Evolutionary conservation across 1,139 yeast genomes (phyloP), one percentile per base, ranked within the genome.

Genomic region (Debaryomyces fabryi): DNA sequence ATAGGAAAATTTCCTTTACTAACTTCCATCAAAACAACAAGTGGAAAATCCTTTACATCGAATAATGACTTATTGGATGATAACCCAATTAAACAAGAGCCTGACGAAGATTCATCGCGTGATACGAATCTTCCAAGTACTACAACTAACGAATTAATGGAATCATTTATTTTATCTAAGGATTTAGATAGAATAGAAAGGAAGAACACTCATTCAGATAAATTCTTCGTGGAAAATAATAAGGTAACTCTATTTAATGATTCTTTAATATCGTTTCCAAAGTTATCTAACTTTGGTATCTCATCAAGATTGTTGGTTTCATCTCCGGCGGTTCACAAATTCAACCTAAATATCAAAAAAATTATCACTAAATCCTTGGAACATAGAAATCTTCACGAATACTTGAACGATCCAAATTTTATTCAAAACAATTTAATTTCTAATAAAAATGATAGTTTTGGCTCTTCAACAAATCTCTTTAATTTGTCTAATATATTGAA

Each of bases 1-100:
- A 69, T 79, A 12, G 83, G 87, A 13, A 72, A 73, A 41, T 86
- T 88, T 55, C 85, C 88, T 0, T 68, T 70, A 20, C 64, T 88
- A 42, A 63, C 72, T 1, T 64, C 70, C 4, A 39, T 51, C 54
- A 47, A 7, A 18, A 37, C 69, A 4, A 62, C 69, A 2, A 60
- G 66, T 8, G 76, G 76, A 2, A 63, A 64, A 39, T 49, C 23
- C 8, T 42, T 40, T 32, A 40, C 43, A 9, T 34, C 39, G 4
- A 33, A 21, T 5, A 20, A 15, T n/a, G 43, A 32, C 8, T 9
- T 39, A 1, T 58, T 51, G 39, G 38, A 35, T 6, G 48, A 44
- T 8, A 35, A 41, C 32, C 39, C 34, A 3, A 44, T 47, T 10
- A 55, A 54, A 15, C 32, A 23, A 1, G 38, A 44, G n/a, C 32